phyloP scores from a whole-genome alignment of 2,329 filamentous ascomycete genomes.

The Pleurostoma richardsiae region DNA sequence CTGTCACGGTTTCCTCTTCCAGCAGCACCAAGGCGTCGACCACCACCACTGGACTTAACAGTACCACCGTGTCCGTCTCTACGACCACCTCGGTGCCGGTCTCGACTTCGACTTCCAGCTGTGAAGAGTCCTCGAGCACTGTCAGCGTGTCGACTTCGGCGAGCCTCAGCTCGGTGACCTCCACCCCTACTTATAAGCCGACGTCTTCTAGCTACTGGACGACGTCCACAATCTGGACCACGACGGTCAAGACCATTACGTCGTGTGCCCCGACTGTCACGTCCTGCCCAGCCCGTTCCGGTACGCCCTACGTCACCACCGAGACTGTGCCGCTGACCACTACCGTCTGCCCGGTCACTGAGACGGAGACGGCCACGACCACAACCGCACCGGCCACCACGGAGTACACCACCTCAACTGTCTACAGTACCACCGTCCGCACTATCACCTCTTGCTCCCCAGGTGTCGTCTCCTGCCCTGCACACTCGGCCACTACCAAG shows the following conservation, averaged over 20 bases:
- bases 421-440: conserved; percentile 36
- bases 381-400: neutral
- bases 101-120: no score
- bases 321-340: conserved; percentile 6
- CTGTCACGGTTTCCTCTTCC: no score
- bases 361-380: neutral
- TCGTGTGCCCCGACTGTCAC: conserved; percentile 8
- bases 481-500: conserved; percentile 26
- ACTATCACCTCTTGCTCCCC: conserved; percentile 53
- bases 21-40: no score
- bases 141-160: no score
- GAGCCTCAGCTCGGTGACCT: no score
- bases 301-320: conserved; percentile 11
- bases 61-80: no score
- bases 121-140: no score
- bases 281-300: conserved; percentile 7
- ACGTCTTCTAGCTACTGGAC: conserved; percentile 2
- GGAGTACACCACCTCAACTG: conserved; percentile 25
- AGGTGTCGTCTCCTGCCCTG: conserved; percentile 30
- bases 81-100: no score
- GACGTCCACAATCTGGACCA: conserved; percentile 6
- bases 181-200: no score
- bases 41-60: no score
- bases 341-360: conserved; percentile 3
- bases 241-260: conserved; percentile 6